Conservation (phyloP, 176 grass and related monocot genomes). For the Oryza officinalis region DNA sequence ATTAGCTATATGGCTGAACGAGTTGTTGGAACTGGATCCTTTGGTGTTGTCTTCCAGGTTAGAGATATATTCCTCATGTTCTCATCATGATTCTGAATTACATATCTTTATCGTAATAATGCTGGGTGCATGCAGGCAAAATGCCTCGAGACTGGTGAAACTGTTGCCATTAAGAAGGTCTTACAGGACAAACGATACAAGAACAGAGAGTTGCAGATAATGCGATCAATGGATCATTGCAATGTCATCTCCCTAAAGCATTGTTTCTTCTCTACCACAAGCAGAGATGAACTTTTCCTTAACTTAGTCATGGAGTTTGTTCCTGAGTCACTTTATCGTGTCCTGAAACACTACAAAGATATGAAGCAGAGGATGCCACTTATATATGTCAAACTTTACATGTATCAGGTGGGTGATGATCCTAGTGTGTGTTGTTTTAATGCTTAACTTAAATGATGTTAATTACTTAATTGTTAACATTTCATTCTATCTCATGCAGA, state of each 20-base stretch:
- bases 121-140: conserved; percentile 58
- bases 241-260: conserved; percentile 84
- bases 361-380: conserved; percentile 84
- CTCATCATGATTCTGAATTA: neutral
- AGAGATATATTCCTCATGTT: neutral
- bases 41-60: conserved; percentile 86
- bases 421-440: conserved; percentile 17
- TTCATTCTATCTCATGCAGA: conserved; percentile 50
- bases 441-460: neutral
- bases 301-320: conserved; percentile 92
- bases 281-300: conserved; percentile 80
- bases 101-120: neutral
- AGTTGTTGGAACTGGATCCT: conserved; percentile 76
- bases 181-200: conserved; percentile 82
- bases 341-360: conserved; percentile 79
- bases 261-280: conserved; percentile 88
- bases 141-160: conserved; percentile 77
- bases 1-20: conserved; percentile 85
- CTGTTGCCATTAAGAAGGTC: conserved; percentile 86
- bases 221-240: conserved; percentile 76
- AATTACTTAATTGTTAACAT: neutral
- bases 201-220: conserved; percentile 80
- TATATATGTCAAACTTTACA: conserved; percentile 83
- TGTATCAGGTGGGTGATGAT: conserved; percentile 63
- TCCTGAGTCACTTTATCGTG: conserved; percentile 71